Base-by-base conservation (phyloP, 1,284 basidiomycete genomes). In the Fomitopsis palustris region DNA sequence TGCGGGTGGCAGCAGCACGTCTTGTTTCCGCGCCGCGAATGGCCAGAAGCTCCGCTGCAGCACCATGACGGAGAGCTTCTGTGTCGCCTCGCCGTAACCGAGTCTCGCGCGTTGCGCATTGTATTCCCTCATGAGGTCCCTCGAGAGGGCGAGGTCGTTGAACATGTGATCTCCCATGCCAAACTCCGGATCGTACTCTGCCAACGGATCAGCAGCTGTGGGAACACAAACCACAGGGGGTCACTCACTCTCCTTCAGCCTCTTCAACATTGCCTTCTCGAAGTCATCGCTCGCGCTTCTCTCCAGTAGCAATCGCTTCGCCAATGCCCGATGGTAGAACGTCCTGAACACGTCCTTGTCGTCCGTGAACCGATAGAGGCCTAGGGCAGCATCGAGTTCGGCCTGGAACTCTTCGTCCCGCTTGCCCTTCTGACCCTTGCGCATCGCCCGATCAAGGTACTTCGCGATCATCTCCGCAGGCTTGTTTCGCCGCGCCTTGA, bases 381-480 rank as follows among this genome's bases (percentile, higher is more conserved):
- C 85, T 45, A 98, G 79, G 6, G 88, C 92, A n/a, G 81, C 83
- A 65, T 95, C 87, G 49, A 99, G 78, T 53, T 84, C 75, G 2
- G 75, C 74, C 59, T 88, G 83, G 72, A 95, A 94, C 60, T 86
- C 85, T 7, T 75, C 77, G 61, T 96, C 92, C 10, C 83, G 85
- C 61, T 82, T 81, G 14, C 81, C 80, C 52, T 87, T 87, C 72
- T 95, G 93, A 0, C 96, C 95, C 59, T 85, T 86, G 43, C 94
- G 84, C 86, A 98, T 90, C 39, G 90, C 84, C 49, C 81, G 82
- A 73, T 98, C 96, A 42, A 98, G 78, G 70, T 92, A 87, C 70
- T 94, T 95, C 12, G 97, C 96, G 59, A 97, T 92, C 83, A 96
- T 89, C 75, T 98, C 96, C 0, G 96, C 96, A 4, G 95, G 95